Evolutionary conservation across 2,329 filamentous ascomycete species (phyloP).

Genomic region (Podosphaera xanthii): DNA sequence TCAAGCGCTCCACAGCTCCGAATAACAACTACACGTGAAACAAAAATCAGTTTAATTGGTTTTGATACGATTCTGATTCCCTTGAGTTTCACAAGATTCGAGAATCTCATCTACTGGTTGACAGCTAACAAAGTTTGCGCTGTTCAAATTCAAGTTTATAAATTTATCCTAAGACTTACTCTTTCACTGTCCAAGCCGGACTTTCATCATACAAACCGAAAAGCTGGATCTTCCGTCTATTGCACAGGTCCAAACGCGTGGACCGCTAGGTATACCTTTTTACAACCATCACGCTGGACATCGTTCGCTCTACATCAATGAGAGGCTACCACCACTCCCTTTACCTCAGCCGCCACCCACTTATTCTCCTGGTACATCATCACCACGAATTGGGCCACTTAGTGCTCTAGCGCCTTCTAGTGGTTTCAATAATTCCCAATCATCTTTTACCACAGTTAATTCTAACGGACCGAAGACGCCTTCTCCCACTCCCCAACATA

Average conservation of each 20-base stretch:
- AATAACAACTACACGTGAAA: no score
- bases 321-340: constrained; percentile 49
- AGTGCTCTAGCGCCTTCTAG: constrained; percentile 35
- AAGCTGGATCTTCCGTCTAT: constrained; percentile 88
- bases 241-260: constrained; percentile 62
- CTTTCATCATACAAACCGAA: constrained; percentile 33
- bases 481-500: constrained; percentile 41
- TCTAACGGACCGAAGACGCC: constrained; percentile 52
- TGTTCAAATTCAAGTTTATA: no score
- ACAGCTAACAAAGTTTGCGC: no score
- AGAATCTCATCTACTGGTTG: no score
- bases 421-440: constrained; percentile 29
- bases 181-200: constrained; percentile 13
- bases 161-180: constrained; percentile 10
- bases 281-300: constrained; percentile 44
- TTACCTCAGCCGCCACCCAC: constrained; percentile 38
- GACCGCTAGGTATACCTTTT: constrained; percentile 46
- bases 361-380: constrained; percentile 48
- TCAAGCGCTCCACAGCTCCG: no score
- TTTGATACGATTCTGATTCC: no score
- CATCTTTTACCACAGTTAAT: constrained; percentile 27
- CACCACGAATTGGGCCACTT: constrained; percentile 52
- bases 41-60: no score
- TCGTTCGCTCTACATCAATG: constrained; percentile 42
- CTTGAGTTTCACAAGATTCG: no score